Evolutionary conservation across 352 stramenopile genomes (phyloP).

Genomic region (Globisporangium radiosum): DNA sequence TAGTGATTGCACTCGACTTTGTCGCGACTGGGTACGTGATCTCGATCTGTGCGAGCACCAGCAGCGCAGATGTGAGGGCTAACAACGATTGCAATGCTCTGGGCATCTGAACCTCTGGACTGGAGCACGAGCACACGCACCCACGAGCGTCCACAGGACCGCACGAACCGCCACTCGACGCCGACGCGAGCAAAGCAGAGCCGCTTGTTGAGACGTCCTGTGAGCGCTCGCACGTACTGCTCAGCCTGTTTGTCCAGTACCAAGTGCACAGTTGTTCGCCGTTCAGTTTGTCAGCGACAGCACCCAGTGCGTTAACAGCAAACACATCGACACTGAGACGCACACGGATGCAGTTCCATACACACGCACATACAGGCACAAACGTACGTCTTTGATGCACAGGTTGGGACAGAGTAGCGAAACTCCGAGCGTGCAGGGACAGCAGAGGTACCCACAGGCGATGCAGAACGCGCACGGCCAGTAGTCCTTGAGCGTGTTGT

Average conservation of each 20-base stretch:
- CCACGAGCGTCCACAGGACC: constrained; percentile 55
- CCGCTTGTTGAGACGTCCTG: constrained; percentile 52
- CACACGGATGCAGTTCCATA: not conserved
- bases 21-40: constrained; percentile 44
- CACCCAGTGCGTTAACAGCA: too few relatives aligned
- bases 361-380: not conserved
- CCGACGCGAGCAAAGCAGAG: constrained; percentile 47
- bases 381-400: constrained; percentile 64
- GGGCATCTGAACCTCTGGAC: too few relatives aligned
- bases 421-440: constrained; percentile 52
- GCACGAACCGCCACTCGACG: constrained; percentile 55
- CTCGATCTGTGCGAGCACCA: constrained; percentile 29
- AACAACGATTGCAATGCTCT: too few relatives aligned
- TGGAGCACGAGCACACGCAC: constrained; percentile 9
- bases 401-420: constrained; percentile 67
- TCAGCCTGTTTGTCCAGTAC: constrained; percentile 30
- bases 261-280: too few relatives aligned
- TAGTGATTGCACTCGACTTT: constrained; percentile 5
- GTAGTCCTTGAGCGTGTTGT: constrained; percentile 81
- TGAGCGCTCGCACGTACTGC: constrained; percentile 57
- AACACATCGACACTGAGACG: not conserved
- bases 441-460: constrained; percentile 61
- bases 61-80: too few relatives aligned
- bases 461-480: constrained; percentile 75
- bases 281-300: too few relatives aligned